A percentile compares a stretch with the other conserved stretches of the same genome.
Evolutionary conservation across 768 basidiomycete species (phyloP).

Genomic region (Amanita exitialis): DNA sequence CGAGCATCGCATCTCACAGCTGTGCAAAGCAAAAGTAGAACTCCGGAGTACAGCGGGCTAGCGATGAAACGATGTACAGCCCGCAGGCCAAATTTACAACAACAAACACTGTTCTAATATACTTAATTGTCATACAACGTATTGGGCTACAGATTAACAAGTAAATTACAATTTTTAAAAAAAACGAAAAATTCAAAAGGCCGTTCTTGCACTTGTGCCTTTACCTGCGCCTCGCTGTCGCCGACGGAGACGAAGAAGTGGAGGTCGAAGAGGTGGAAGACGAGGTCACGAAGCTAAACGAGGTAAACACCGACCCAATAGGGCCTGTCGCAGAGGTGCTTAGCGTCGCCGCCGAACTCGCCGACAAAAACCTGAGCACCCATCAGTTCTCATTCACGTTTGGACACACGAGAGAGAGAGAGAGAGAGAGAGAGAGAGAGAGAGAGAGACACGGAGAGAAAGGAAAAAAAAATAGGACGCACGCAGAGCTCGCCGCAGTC

Average conservation of each 20-base stretch:
- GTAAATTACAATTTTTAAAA: too few relatives aligned
- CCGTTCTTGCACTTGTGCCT: background rate
- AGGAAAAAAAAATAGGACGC: too few relatives aligned
- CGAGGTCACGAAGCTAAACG: background rate
- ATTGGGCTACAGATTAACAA: too few relatives aligned
- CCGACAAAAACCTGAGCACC: conserved; percentile 25
- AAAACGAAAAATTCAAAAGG: background rate
- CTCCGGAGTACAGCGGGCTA: too few relatives aligned
- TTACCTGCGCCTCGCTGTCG: background rate
- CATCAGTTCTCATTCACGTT: too few relatives aligned
- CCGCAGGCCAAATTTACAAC: too few relatives aligned
- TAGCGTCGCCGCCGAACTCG: conserved; percentile 34
- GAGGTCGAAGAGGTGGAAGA: background rate
- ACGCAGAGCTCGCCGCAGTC: conserved; percentile 45
- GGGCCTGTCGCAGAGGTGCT: conserved; percentile 30
- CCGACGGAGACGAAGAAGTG: background rate
- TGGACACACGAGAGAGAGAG: background rate
- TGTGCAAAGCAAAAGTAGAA: too few relatives aligned
- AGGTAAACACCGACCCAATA: conserved; percentile 16
- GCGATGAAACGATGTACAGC: too few relatives aligned
- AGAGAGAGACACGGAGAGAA: background rate
- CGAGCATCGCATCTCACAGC: too few relatives aligned
- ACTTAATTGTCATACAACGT: too few relatives aligned
- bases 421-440: background rate
- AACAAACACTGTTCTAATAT: too few relatives aligned